Evolutionary conservation across 2,329 filamentous ascomycete genomes (phyloP).

Genomic region (Talaromyces sp.): DNA sequence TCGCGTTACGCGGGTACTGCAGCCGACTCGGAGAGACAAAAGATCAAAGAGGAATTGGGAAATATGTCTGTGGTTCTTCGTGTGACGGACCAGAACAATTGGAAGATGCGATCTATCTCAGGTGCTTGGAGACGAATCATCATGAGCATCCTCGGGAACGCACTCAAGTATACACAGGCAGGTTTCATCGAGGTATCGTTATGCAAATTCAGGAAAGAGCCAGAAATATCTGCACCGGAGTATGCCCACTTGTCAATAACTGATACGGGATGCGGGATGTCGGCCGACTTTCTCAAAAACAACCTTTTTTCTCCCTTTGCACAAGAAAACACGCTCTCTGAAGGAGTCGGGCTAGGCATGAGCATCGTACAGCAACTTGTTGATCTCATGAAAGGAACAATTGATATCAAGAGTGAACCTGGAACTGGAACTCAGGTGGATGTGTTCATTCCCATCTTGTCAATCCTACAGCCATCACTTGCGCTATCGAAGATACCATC

Average conservation of each 20-base stretch:
- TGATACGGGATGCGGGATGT: slow-evolving; percentile 64
- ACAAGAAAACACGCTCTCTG: slow-evolving; percentile 58
- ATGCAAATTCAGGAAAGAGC: slow-evolving; percentile 18
- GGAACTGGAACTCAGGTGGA: slow-evolving; percentile 30
- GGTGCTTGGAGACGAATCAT: slow-evolving; percentile 35
- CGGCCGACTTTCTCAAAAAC: slow-evolving; percentile 55
- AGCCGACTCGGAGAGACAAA: slow-evolving; percentile 9
- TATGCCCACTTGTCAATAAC: slow-evolving; percentile 45
- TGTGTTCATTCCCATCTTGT: slow-evolving; percentile 27
- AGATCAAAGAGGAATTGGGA: background rate
- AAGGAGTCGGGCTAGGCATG: slow-evolving; percentile 63
- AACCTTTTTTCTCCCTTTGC: slow-evolving; percentile 60
- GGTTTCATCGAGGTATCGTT: slow-evolving; percentile 34
- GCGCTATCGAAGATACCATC: background rate
- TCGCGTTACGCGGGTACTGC: slow-evolving; percentile 16
- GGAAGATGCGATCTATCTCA: slow-evolving; percentile 30
- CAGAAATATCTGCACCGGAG: slow-evolving; percentile 14
- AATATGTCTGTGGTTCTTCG: slow-evolving; percentile 30
- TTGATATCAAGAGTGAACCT: slow-evolving; percentile 51
- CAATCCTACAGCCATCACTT: background rate
- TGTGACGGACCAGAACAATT: slow-evolving; percentile 28
- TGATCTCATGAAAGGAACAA: slow-evolving; percentile 53
- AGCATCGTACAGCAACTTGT: slow-evolving; percentile 60
- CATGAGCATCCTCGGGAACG: slow-evolving; percentile 28
- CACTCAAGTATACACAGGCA: background rate